Conservation (phyloP, 1,284 basidiomycete species). For the Puccinia horiana region DNA sequence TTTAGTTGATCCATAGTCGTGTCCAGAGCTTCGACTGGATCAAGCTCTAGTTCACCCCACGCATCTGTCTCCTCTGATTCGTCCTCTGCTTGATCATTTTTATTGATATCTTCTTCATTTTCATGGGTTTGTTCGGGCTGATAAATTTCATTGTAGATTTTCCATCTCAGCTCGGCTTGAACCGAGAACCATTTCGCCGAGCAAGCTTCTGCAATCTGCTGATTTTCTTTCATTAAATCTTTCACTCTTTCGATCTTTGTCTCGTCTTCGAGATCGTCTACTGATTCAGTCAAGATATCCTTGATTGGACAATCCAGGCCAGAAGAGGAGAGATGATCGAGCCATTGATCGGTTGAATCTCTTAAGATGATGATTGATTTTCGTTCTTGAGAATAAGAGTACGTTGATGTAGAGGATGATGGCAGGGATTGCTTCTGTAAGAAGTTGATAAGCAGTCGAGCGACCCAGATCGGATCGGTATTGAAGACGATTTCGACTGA, state of each 20-base stretch:
- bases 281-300: neutral
- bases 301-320: neutral
- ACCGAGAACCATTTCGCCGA: conserved; percentile 34
- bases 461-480: conserved; percentile 22
- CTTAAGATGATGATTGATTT: neutral
- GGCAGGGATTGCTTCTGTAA: neutral
- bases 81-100: neutral
- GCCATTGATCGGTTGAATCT: conserved; percentile 21
- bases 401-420: neutral
- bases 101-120: neutral
- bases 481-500: conserved; percentile 9
- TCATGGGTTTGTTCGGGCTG: neutral
- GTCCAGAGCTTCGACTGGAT: conserved; percentile 11
- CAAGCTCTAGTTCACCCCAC: conserved; percentile 35
- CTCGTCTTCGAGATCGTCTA: neutral
- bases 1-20: neutral
- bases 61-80: conserved; percentile 8
- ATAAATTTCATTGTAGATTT: conserved; percentile 17
- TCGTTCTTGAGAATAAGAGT: neutral
- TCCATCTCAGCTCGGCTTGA: conserved; percentile 21
- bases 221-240: conserved; percentile 2
- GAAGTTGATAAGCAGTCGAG: conserved; percentile 29
- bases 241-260: neutral
- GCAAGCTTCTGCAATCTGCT: conserved; percentile 23
- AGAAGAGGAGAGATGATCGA: conserved; percentile 15